Base-by-base conservation (phyloP, 1,284 basidiomycete genomes). In the Cryptococcus depauperatus region DNA sequence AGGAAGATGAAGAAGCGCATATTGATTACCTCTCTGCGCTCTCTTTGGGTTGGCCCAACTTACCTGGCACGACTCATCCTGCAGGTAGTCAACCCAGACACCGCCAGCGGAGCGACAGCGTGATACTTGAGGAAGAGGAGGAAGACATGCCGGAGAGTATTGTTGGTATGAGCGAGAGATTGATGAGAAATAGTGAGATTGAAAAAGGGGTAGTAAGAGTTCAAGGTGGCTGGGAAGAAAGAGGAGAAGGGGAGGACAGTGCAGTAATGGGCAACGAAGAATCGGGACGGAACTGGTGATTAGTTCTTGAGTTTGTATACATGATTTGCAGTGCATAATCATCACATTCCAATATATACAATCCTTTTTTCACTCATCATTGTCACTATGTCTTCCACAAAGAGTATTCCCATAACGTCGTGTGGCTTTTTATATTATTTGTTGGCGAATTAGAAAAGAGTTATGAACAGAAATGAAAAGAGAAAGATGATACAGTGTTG, bases 1-100 rank as follows among this genome's bases (percentile, higher is more conserved):
- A 69, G 35, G 67, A 69, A 34, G 66, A 68, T 41, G 65, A 66
- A 50, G 64, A 67, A 42, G 64, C 55, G n/a, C 67, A 69, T 39
- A 58, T 64, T 40, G 58, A 50, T 11, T 69, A 66, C 44, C 58
- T 59, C 13, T 50, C 52, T 10, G 64, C 62, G 1, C 45, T 69
- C 16, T 35, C 61, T 16, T 53, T 63, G 42, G 67, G 67, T 2
- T 49, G 65, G 30, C 35, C 56, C 26, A 42, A 65, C 22, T 48
- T 69, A n/a, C 67, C 67, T 1, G 56, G 53, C 5, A 59, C 68
- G 6, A 46, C 39, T 4, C 38, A 52, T 19, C 58, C 55, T 4
- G 57, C 56, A 9, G 60, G 58, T 30, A n/a, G n/a, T n/a, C n/a
- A n/a, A n/a, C n/a, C n/a, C n/a, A n/a, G n/a, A n/a, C n/a, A n/a